These are phyloP conservation scores for Cicer cuneatum DNA, from an alignment of 306 rosid genomes.

Conservation along the genomic window DNA sequence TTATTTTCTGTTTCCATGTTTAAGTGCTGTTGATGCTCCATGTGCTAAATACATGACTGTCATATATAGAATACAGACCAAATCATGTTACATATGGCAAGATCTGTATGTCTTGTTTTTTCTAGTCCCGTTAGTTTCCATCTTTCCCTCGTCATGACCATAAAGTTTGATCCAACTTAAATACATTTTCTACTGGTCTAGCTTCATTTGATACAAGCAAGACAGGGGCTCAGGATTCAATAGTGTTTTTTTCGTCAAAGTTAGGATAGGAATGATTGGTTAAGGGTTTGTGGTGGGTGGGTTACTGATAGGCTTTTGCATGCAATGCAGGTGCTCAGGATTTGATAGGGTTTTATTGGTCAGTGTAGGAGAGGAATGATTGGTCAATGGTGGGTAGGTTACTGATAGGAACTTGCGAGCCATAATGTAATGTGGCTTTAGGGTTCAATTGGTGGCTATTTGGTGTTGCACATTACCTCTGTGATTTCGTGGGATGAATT, in stretches of 20 bases:
- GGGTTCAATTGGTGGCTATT: conserved; percentile 17
- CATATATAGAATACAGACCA: conserved; percentile 8
- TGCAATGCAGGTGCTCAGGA: not conserved
- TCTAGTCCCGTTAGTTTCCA: conserved; percentile 9
- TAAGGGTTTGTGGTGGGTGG: not conserved
- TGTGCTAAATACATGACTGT: conserved; percentile 14
- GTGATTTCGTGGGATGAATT: conserved; percentile 20
- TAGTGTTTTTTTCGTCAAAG: not conserved
- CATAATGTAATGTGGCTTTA: not conserved
- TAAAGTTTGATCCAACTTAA: conserved; percentile 16
- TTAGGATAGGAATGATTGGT: not conserved
- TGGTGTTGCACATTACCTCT: conserved; percentile 1
- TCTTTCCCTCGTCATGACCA: not conserved
- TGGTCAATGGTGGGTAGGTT: not conserved
- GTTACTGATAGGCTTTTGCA: not conserved
- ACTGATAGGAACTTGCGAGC: conserved; percentile 5
- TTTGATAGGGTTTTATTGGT: conserved; percentile 23
- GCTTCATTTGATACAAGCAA: conserved; percentile 14
- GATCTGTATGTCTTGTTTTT: conserved; percentile 8
- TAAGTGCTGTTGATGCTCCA: not conserved
- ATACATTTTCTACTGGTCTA: conserved; percentile 11
- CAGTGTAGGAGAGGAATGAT: conserved; percentile 2
- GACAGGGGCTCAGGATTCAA: not conserved
- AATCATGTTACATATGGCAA: conserved; percentile 5
- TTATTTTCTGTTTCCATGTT: not conserved